Conservation (phyloP, 169 alveolate genomes). For the Pseudocohnilembus persalinus region DNA sequence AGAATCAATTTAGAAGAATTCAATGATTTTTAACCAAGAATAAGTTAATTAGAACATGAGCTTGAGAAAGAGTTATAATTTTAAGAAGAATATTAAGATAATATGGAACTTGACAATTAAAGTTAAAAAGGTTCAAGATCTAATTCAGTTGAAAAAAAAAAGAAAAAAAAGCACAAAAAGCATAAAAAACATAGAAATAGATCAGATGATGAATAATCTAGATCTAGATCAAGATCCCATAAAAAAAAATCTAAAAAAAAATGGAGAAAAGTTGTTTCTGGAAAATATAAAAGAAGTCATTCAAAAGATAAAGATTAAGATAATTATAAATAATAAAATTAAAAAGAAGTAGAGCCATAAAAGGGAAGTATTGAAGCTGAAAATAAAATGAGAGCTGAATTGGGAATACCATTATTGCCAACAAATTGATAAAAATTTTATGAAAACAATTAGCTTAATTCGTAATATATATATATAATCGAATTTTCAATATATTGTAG, state of each 20-base stretch:
- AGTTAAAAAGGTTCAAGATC: not conserved
- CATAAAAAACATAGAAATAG: conserved; percentile 28
- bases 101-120: not conserved
- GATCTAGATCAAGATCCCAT: conserved; percentile 18
- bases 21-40: conserved; percentile 71
- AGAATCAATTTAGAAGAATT: conserved; percentile 89
- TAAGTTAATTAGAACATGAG: conserved; percentile 51
- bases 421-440: not conserved
- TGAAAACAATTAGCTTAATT: too few species aligned
- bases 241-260: conserved; percentile 9
- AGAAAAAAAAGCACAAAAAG: not conserved
- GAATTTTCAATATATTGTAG: too few species aligned
- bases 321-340: conserved; percentile 22
- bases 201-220: conserved; percentile 18
- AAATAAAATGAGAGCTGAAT: conserved; percentile 34
- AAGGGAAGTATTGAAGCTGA: conserved; percentile 44
- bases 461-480: too few species aligned
- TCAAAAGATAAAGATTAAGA: conserved; percentile 10
- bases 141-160: conserved; percentile 10
- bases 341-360: conserved; percentile 45
- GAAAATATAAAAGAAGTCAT: conserved; percentile 19
- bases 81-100: conserved; percentile 2
- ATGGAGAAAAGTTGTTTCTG: conserved; percentile 15
- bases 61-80: conserved; percentile 11
- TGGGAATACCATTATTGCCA: conserved; percentile 28